Percentiles rank a stretch among this genome's conserved stretches.
Evolutionary conservation across 1,284 basidiomycete species (phyloP).

Genomic region (Sanghuangporus weigelae): DNA sequence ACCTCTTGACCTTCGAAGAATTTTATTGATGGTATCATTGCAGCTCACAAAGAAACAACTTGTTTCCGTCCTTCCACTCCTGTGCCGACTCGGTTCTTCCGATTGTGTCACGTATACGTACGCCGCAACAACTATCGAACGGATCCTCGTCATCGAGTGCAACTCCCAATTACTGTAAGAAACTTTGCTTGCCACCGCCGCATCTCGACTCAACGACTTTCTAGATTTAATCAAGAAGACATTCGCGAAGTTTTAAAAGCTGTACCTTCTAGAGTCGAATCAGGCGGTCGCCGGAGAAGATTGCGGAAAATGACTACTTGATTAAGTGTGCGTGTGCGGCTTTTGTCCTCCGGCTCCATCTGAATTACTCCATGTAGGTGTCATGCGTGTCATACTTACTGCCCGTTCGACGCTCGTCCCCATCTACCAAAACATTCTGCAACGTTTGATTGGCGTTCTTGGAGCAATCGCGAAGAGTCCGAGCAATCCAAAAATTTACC

Average conservation of each 20-base stretch:
- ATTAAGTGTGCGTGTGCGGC: constrained; percentile 81
- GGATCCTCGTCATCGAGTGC: no score
- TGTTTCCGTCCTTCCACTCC: constrained; percentile 83
- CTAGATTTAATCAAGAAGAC: constrained; percentile 76
- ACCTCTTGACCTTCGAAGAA: no score
- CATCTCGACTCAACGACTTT: constrained; percentile 75
- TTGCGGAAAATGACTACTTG: constrained; percentile 96
- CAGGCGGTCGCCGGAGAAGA: constrained; percentile 84
- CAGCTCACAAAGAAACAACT: constrained; percentile 94
- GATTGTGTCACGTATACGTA: constrained; percentile 85
- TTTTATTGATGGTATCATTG: not conserved
- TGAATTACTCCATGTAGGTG: constrained; percentile 43
- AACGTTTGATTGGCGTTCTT: constrained; percentile 77
- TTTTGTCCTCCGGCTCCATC: constrained; percentile 2
- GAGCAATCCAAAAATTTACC: no score
- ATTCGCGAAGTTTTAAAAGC: constrained; percentile 80
- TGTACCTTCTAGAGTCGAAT: constrained; percentile 78
- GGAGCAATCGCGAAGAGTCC: constrained; percentile 85
- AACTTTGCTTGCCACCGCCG: constrained; percentile 86
- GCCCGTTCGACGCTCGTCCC: constrained; percentile 76
- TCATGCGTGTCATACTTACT: constrained; percentile 91
- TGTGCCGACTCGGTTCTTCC: constrained; percentile 75
- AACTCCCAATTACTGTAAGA: constrained; percentile 86
- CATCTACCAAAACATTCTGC: constrained; percentile 60
- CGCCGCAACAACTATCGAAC: no score